Base-by-base conservation (phyloP, 1,139 yeast genomes). In the Diutina scorzettiae region DNA sequence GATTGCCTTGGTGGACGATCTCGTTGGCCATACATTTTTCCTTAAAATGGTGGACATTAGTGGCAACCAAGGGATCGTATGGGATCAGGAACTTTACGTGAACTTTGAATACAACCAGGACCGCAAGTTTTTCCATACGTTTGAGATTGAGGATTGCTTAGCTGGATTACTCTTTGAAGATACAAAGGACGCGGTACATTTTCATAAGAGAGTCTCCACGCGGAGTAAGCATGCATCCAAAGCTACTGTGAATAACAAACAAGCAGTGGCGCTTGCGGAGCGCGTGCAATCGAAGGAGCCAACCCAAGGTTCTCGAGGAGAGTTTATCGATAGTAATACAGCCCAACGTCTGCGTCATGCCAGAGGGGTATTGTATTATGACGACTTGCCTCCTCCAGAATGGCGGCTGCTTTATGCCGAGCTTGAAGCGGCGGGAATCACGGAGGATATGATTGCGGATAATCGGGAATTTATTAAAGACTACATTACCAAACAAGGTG, bases 11-110 rank as follows among this genome's bases (percentile, higher is more conserved):
- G 96, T 85, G 17, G 96, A 91, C 58, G 98, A 91, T 61, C 63
- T 83, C 19, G 96, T 91, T 7, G 97, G 98, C 3, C 91, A 89
- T 60, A 86, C 96, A 0, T 89, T 83, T 57, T 91, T 87, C 58
- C 68, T 91, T 43, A 91, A 91, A 57, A 58, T 91, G 45, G 94
- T 91, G 9, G 98, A 91, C 54, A 76, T 91, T 36, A 58, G 68
- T 34, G 95, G 95, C 9, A 75, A 76, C 48, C 67, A 84, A 34
- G 97, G 97, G 17, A 95, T 91, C 1, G 50, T 91, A 0, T 91
- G 98, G 98, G 98, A 91, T 59, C 98, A 91, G 59, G 98, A 91
- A 58, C 62, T 91, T 41, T 91, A 85, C 56, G 80, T 86, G 8
- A 82, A 84, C 53, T 87, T 91, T 57, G 81, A 80, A 49, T 91